A percentile compares a stretch with the other conserved stretches of the same genome.
Evolutionary conservation across 192 early-diverging fungal genomes (phyloP).

Genomic region (Backusella sp.): DNA sequence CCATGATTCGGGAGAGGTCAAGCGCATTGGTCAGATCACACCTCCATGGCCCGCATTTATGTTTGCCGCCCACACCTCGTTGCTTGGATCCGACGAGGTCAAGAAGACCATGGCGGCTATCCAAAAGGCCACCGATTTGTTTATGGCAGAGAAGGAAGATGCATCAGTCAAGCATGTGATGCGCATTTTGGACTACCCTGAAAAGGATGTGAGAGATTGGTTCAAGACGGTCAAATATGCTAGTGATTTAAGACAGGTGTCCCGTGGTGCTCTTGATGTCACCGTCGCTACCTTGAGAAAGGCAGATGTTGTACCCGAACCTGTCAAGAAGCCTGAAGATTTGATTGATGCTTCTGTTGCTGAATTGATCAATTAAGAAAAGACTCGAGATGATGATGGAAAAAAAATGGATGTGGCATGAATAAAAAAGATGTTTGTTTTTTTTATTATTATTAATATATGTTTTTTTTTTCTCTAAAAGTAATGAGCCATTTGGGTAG

Average conservation of each 20-base stretch:
- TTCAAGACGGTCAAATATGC: conserved; percentile 62
- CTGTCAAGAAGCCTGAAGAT: conserved; percentile 26
- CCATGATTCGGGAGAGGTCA: conserved; percentile 67
- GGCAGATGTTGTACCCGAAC: conserved; percentile 53
- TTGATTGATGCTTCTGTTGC: conserved; percentile 9
- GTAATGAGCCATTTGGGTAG: conserved; percentile 69
- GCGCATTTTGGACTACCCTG: conserved; percentile 48
- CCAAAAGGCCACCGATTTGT: conserved; percentile 38
- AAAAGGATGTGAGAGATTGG: conserved; percentile 63
- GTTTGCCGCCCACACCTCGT: conserved; percentile 62
- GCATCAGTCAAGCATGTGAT: conserved; percentile 49
- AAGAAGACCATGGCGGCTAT: conserved; percentile 41
- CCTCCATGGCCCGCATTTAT: conserved; percentile 93
- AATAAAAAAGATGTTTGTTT: background rate
- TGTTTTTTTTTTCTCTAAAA: conserved; percentile 10
- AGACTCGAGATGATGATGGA: background rate
- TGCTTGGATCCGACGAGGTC: conserved; percentile 33
- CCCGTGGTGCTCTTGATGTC: conserved; percentile 40
- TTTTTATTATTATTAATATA: background rate
- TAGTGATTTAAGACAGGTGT: conserved; percentile 39
- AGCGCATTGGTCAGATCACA: conserved; percentile 70
- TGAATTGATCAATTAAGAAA: background rate
- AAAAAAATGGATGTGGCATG: background rate
- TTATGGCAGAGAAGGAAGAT: conserved; percentile 45
- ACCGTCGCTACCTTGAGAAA: conserved; percentile 51